These are phyloP conservation scores for Peronospora destructor DNA, from an alignment of 352 stramenopile genomes.

Conservation along the genomic window DNA sequence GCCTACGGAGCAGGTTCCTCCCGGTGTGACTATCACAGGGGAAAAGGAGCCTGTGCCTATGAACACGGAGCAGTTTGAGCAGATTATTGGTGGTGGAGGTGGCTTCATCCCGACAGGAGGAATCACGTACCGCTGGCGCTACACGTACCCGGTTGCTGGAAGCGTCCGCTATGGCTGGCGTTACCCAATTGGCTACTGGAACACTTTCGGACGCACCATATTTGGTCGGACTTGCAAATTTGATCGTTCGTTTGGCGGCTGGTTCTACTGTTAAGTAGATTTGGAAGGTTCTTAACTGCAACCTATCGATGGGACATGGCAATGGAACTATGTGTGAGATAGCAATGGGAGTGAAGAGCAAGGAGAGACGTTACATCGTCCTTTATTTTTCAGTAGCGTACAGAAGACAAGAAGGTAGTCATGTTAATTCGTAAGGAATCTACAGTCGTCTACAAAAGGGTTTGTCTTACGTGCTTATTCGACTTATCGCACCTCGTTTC, in stretches of 20 bases:
- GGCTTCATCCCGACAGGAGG: slow-evolving; percentile 28
- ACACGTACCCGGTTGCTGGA: slow-evolving; percentile 17
- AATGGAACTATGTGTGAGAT: slow-evolving; percentile 13
- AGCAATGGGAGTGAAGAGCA: slow-evolving; percentile 5
- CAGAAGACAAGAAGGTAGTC: background rate
- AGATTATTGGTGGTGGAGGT: slow-evolving; percentile 17
- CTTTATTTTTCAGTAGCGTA: slow-evolving; percentile 17
- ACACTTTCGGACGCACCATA: slow-evolving; percentile 24
- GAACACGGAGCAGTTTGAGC: slow-evolving; percentile 21
- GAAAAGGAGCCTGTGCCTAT: slow-evolving; percentile 21
- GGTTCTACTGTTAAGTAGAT: slow-evolving; percentile 34
- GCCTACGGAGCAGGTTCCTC: slow-evolving; percentile 14
- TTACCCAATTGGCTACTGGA: slow-evolving; percentile 39
- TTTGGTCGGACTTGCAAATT: slow-evolving; percentile 29
- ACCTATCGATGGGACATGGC: slow-evolving; percentile 12
- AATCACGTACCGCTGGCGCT: slow-evolving; percentile 32
- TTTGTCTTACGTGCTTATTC: no score
- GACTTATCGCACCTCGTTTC: no score
- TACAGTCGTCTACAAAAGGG: no score
- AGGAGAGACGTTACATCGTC: slow-evolving; percentile 1
- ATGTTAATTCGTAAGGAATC: background rate
- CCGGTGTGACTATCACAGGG: slow-evolving; percentile 20
- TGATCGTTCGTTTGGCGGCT: slow-evolving; percentile 25
- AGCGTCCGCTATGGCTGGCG: slow-evolving; percentile 32
- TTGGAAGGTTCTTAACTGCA: slow-evolving; percentile 7